phyloP scores from a whole-genome alignment of 495 filamentous ascomycete species.

The Hapsidospora chrysogenum region DNA sequence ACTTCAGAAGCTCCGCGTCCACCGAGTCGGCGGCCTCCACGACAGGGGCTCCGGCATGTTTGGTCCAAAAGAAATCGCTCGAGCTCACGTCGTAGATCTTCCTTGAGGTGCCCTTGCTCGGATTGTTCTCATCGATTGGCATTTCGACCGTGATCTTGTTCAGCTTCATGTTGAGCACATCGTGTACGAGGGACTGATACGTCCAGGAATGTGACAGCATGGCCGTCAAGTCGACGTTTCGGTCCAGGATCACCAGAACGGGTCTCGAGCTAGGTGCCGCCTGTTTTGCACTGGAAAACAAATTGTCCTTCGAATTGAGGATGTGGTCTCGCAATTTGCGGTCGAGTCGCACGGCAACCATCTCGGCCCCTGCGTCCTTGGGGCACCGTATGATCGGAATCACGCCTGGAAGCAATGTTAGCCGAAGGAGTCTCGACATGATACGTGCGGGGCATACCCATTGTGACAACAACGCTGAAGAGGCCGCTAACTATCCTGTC shows the following conservation, averaged over 20 bases:
- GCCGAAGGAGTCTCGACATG: slow-evolving; percentile 1
- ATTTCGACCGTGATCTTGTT: slow-evolving; percentile 94
- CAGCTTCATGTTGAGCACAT: slow-evolving; percentile 83
- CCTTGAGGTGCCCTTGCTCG: slow-evolving; percentile 54
- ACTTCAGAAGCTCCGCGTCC: slow-evolving; percentile 76
- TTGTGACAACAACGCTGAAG: slow-evolving; percentile 92
- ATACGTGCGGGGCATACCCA: slow-evolving; percentile 41
- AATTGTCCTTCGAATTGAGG: slow-evolving; percentile 90
- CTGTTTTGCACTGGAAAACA: slow-evolving; percentile 44
- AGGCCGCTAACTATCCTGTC: slow-evolving; percentile 87
- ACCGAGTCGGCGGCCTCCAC: slow-evolving; percentile 96
- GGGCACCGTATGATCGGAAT: slow-evolving; percentile 92
- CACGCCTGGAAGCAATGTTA: slow-evolving; percentile 33
- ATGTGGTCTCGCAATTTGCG: slow-evolving; percentile 93
- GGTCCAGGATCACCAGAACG: slow-evolving; percentile 78
- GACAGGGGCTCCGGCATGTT: slow-evolving; percentile 84
- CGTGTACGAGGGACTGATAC: slow-evolving; percentile 90
- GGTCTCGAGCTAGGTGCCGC: slow-evolving; percentile 55
- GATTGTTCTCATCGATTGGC: slow-evolving; percentile 55
- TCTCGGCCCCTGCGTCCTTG: slow-evolving; percentile 80
- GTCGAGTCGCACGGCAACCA: slow-evolving; percentile 86
- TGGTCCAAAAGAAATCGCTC: slow-evolving; percentile 95
- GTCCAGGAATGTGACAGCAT: slow-evolving; percentile 99
- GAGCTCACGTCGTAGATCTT: slow-evolving; percentile 78
- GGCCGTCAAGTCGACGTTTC: slow-evolving; percentile 90